Percentiles rank a stretch among this genome's conserved stretches.
These are phyloP conservation scores for Trichoderma sp. DNA, from an alignment of 2,329 filamentous ascomycete genomes.

Conservation along the genomic window DNA sequence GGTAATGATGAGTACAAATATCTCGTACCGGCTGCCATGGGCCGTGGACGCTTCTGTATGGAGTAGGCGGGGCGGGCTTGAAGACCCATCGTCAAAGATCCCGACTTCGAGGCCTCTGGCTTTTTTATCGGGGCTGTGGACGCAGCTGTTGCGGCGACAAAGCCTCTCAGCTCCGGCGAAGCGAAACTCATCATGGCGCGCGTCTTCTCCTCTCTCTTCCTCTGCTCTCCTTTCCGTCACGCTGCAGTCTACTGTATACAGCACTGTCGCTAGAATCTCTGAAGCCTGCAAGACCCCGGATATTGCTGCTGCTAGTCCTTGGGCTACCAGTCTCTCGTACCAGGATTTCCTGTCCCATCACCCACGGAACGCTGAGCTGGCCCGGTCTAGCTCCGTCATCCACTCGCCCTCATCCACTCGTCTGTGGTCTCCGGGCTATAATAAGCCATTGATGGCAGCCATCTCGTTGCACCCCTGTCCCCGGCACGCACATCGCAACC, in stretches of 20 bases:
- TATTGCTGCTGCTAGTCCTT: neutral
- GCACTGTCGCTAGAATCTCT: neutral
- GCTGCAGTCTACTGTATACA: neutral
- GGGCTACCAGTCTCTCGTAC: neutral
- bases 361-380: slow-evolving; percentile 1
- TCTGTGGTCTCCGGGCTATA: slow-evolving; percentile 18
- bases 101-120: slow-evolving; percentile 10
- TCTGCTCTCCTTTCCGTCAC: neutral
- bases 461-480: slow-evolving; percentile 24
- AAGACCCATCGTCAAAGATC: slow-evolving; percentile 17
- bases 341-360: neutral
- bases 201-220: neutral
- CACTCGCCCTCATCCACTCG: slow-evolving; percentile 9
- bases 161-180: neutral
- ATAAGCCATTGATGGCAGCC: slow-evolving; percentile 17
- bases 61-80: slow-evolving; percentile 2
- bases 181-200: neutral
- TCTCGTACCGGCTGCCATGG: neutral
- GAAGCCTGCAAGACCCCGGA: neutral
- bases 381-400: slow-evolving; percentile 19
- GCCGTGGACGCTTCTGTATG: neutral
- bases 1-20: neutral
- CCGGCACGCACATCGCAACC: slow-evolving; percentile 26
- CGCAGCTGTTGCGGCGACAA: slow-evolving; percentile 11
- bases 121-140: slow-evolving; percentile 15